Evolutionary conservation across 1,284 basidiomycete species (phyloP).

Genomic region (Puccinia coronata): DNA sequence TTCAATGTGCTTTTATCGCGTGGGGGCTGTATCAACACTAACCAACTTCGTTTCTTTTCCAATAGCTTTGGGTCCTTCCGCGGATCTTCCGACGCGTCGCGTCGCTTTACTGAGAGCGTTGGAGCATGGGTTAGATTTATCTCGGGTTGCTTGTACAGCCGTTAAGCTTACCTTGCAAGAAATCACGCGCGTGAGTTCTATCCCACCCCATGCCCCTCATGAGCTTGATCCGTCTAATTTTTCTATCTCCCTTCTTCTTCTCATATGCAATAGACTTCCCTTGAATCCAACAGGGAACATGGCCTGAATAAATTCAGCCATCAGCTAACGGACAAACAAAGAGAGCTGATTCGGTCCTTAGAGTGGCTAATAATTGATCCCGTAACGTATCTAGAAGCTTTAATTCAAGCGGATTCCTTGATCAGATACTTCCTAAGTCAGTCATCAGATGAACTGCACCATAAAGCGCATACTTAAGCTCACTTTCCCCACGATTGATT

Average conservation of each 20-base stretch:
- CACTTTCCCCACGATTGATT: not conserved
- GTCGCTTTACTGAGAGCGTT: conserved; percentile 43
- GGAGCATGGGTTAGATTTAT: conserved; percentile 42
- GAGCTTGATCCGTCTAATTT: not conserved
- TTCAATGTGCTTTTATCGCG: not conserved
- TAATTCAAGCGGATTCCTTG: conserved; percentile 81
- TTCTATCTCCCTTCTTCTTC: not conserved
- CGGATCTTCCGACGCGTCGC: conserved; percentile 28
- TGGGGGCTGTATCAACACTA: not conserved
- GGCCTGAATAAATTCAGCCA: conserved; percentile 33
- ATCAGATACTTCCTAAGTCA: conserved; percentile 81
- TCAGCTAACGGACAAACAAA: conserved; percentile 47
- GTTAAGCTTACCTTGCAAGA: conserved; percentile 45
- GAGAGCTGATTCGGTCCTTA: conserved; percentile 76
- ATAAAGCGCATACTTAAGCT: not conserved
- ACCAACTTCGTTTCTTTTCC: not conserved
- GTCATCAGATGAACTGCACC: not conserved
- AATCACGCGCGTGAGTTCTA: conserved; percentile 24
- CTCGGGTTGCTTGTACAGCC: conserved; percentile 46
- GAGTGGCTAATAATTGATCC: conserved; percentile 85
- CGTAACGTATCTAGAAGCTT: conserved; percentile 67
- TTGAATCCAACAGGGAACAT: conserved; percentile 30
- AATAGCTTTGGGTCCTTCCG: conserved; percentile 43
- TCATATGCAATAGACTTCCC: conserved; percentile 15
- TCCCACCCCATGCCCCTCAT: not conserved